Evolutionary conservation across 2,329 filamentous ascomycete species (phyloP).

Genomic region (Ramichloridium luteum): DNA sequence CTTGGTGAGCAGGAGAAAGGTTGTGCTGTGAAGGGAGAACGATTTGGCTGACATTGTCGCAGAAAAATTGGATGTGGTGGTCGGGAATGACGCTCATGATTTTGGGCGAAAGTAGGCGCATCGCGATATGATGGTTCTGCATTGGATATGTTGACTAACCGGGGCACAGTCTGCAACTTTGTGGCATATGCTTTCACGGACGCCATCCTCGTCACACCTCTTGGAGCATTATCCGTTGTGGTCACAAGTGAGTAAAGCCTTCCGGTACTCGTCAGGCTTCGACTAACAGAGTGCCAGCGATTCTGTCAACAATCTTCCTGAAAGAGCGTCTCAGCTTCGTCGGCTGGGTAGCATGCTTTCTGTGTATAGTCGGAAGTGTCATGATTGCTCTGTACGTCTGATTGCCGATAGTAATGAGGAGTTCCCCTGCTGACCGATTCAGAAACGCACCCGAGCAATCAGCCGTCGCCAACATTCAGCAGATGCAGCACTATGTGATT

Average conservation of each 20-base stretch:
- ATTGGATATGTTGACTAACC: too few relatives aligned
- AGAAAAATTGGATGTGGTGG: conserved; percentile 91
- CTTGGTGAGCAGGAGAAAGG: too few relatives aligned
- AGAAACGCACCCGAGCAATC: conserved; percentile 74
- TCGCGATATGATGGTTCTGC: too few relatives aligned
- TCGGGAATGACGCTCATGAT: conserved; percentile 94
- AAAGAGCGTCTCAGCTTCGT: conserved; percentile 93
- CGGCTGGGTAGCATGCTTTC: conserved; percentile 89
- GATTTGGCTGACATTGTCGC: too few relatives aligned
- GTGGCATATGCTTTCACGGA: conserved; percentile 95
- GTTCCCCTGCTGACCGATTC: too few relatives aligned
- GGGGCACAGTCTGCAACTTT: conserved; percentile 71
- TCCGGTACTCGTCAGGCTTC: neutral
- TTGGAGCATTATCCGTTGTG: conserved; percentile 85
- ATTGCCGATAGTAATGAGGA: too few relatives aligned
- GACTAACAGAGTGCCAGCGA: conserved; percentile 37
- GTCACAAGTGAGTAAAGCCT: conserved; percentile 46
- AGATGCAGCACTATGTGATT: conserved; percentile 82
- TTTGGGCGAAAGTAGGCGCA: too few relatives aligned
- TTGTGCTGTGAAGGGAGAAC: too few relatives aligned
- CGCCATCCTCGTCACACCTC: conserved; percentile 83
- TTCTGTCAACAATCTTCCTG: conserved; percentile 85
- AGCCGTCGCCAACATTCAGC: conserved; percentile 74
- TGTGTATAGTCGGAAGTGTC: conserved; percentile 85
- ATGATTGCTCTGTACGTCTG: conserved; percentile 68